Conservation (phyloP, 2,329 filamentous ascomycete genomes). For the Colletotrichum australisinense region DNA sequence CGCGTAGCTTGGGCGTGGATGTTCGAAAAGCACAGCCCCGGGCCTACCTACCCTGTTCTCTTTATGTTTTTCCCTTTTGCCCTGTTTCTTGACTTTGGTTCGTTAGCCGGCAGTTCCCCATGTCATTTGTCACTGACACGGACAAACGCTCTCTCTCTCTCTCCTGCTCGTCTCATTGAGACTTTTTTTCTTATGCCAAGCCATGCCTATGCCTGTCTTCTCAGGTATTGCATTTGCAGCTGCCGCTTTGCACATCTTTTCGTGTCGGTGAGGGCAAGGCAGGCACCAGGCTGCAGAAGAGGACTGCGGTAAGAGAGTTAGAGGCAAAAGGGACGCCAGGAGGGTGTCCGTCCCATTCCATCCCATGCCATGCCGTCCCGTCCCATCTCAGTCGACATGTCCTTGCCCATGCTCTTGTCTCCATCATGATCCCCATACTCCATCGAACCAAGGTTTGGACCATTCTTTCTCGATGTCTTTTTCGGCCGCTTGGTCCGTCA, state of each 20-base stretch:
- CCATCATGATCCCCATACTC: conserved; percentile 30
- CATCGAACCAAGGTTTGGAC: conserved; percentile 28
- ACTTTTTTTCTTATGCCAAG: conserved; percentile 8
- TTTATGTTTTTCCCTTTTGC: not conserved
- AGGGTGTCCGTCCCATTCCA: conserved; percentile 13
- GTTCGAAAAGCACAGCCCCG: conserved; percentile 5
- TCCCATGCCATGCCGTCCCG: not conserved
- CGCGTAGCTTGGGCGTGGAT: not conserved
- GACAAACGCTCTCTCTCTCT: not conserved
- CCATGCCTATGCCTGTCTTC: conserved; percentile 2
- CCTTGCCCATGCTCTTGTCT: conserved; percentile 21
- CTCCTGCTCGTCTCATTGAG: conserved; percentile 8
- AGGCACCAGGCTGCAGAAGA: not conserved
- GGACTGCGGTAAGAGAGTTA: not conserved
- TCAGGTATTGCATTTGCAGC: not conserved
- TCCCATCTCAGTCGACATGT: conserved; percentile 21
- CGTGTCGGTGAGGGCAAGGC: conserved; percentile 11
- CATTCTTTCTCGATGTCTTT: conserved; percentile 11
- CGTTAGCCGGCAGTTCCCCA: conserved; percentile 2
- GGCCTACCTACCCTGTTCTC: not conserved
- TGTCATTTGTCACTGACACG: conserved; percentile 21
- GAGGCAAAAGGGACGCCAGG: not conserved
- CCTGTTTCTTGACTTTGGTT: not conserved
- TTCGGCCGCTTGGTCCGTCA: conserved; percentile 1
- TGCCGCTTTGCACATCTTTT: not conserved